phyloP scores from a whole-genome alignment of 1,284 basidiomycete species.

The Apiotrichum brassicae region DNA sequence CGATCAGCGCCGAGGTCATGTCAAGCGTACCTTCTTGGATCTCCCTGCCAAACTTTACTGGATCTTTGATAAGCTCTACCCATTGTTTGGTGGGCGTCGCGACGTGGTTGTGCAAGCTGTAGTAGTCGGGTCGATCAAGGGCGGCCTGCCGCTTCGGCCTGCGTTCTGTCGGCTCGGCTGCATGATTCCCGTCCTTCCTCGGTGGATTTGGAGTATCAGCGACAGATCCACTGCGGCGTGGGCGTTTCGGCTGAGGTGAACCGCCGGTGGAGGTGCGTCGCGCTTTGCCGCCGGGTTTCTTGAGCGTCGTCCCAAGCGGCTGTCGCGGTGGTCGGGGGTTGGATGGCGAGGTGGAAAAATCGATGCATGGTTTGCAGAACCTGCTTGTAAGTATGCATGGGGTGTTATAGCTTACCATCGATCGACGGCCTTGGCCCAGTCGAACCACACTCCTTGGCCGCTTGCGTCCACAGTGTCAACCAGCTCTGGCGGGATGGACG shows the following conservation, averaged over 20 bases:
- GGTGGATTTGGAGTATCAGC: neutral
- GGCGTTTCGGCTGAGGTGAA: slow-evolving; percentile 5
- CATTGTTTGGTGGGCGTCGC: slow-evolving; percentile 43
- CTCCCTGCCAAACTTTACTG: slow-evolving; percentile 32
- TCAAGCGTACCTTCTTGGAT: slow-evolving; percentile 31
- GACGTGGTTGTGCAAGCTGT: slow-evolving; percentile 43
- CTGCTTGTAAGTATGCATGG: slow-evolving; percentile 10
- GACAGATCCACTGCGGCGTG: neutral
- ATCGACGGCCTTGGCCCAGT: slow-evolving; percentile 38
- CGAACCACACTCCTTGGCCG: slow-evolving; percentile 27
- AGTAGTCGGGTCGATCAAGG: slow-evolving; percentile 39
- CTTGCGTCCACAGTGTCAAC: slow-evolving; percentile 19
- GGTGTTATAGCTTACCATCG: slow-evolving; percentile 30
- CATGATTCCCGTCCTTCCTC: neutral
- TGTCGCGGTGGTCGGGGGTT: slow-evolving; percentile 29
- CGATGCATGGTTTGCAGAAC: slow-evolving; percentile 33
- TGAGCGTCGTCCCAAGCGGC: slow-evolving; percentile 29
- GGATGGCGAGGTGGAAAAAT: slow-evolving; percentile 17
- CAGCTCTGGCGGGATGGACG: slow-evolving; percentile 26
- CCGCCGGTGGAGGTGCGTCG: neutral
- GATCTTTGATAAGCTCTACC: slow-evolving; percentile 43
- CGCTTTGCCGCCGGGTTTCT: slow-evolving; percentile 16
- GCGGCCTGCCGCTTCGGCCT: slow-evolving; percentile 43
- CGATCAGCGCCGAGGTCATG: neutral
- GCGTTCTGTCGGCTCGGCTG: slow-evolving; percentile 1